Percentiles rank a stretch among this genome's conserved stretches.
Evolutionary conservation across 768 basidiomycete species (phyloP).

Genomic region (Trametes gibbosa): DNA sequence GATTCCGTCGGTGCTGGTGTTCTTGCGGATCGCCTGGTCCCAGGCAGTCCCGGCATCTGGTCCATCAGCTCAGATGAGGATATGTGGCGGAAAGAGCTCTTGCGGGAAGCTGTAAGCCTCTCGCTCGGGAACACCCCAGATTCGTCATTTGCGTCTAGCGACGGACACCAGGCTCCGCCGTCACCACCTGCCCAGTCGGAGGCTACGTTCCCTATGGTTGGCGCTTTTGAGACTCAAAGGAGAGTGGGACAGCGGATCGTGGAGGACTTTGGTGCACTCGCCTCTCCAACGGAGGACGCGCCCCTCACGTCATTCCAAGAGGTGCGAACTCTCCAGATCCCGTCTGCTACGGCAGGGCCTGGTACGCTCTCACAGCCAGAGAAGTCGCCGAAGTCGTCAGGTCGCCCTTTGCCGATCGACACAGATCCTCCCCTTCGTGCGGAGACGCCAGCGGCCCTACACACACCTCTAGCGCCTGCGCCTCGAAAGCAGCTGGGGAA

Average conservation of each 20-base stretch:
- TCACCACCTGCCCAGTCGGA: constrained; percentile 16
- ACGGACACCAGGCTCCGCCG: constrained; percentile 11
- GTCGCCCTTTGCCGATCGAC: constrained; percentile 6
- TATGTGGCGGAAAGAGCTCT: constrained; percentile 72
- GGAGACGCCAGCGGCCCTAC: constrained; percentile 58
- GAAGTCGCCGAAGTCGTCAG: constrained; percentile 2
- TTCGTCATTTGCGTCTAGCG: constrained; percentile 38
- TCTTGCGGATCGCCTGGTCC: constrained; percentile 71
- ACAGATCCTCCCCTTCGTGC: constrained; percentile 49
- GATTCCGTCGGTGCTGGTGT: constrained; percentile 74
- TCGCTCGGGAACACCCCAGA: constrained; percentile 59
- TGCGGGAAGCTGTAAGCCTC: constrained; percentile 76
- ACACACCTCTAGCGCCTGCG: constrained; percentile 64
- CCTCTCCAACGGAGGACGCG: neutral
- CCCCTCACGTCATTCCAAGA: constrained; percentile 1
- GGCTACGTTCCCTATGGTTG: constrained; percentile 6
- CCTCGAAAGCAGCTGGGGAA: constrained; percentile 53
- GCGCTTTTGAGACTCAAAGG: neutral
- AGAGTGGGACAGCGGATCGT: constrained; percentile 16
- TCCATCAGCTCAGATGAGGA: constrained; percentile 55
- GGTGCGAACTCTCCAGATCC: neutral
- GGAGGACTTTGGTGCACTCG: constrained; percentile 4
- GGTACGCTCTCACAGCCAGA: neutral
- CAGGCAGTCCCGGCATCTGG: constrained; percentile 58
- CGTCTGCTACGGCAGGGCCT: neutral